Evolutionary conservation across 1,284 basidiomycete species (phyloP), one percentile per base, ranked within the genome.

Genomic region (Somion occarium): DNA sequence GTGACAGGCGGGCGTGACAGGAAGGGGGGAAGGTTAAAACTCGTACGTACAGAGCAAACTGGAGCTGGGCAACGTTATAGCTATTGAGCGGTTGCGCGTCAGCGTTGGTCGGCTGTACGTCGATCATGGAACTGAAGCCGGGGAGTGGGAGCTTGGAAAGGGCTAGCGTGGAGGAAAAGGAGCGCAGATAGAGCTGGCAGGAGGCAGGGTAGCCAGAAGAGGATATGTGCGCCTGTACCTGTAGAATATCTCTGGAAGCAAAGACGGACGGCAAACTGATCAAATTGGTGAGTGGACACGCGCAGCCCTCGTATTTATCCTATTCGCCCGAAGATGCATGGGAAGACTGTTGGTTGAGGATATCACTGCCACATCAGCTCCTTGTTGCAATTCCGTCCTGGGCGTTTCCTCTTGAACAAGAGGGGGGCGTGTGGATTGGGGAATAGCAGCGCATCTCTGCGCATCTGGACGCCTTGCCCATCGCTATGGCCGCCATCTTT

Each of bases 61-160:
- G 78, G 53, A 82, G 74, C 64, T 83, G 80, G 44, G 78, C 75
- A 57, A 84, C 74, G 78, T 78, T 78, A 69, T 81, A 83, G 53
- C 72, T 70, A 64, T 76, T 78, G 62, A 83, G 73, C 62, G 76
- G 55, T 59, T 65, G 61, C 53, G 65, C 57, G 55, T 58, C 56
- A 44, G 25, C 45, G 34, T 23, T 38, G 25, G 62, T 53, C 48
- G 64, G 58, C 44, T 64, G 54, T 44, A 67, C 66, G 60, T 66
- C 67, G 58, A 61, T 64, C 66, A 66, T 66, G 58, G 64, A 62
- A 43, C 42, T 43, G 42, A 43, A 43, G 42, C n/a, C 22, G 42
- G 42, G 20, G 20, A 19, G n/a, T 43, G 48, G 52, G 44, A 48
- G 57, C 48, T 7, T 34, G 30, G 30, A 15, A 15, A 7, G 15